Conservation (phyloP, 352 stramenopile genomes). For the Phytophthora fragariaefolia region DNA sequence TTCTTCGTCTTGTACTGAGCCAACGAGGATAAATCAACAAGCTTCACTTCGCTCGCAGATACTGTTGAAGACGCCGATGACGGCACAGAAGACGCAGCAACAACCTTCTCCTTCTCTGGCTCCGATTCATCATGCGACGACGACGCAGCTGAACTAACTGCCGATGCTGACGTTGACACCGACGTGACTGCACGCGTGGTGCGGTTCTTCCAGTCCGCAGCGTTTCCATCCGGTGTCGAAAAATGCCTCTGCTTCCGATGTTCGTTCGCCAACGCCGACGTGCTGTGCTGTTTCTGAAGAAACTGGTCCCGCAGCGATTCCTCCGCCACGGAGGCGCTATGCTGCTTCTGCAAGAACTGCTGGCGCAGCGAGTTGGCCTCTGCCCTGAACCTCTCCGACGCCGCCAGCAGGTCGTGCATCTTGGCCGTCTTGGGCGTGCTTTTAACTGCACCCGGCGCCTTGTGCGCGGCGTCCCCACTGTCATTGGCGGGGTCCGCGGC, state of each 20-base stretch:
- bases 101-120: slow-evolving; percentile 34
- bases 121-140: slow-evolving; percentile 30
- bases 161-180: background rate
- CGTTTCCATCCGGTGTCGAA: slow-evolving; percentile 26
- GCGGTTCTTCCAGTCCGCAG: slow-evolving; percentile 16
- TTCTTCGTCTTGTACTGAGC: slow-evolving; percentile 33
- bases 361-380: slow-evolving; percentile 35
- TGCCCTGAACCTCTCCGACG: slow-evolving; percentile 21
- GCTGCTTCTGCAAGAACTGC: slow-evolving; percentile 33
- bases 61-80: slow-evolving; percentile 27
- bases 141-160: slow-evolving; percentile 11
- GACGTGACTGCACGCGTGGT: slow-evolving; percentile 27
- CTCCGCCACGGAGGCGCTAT: slow-evolving; percentile 7
- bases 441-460: background rate
- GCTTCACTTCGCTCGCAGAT: slow-evolving; percentile 31
- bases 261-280: slow-evolving; percentile 8
- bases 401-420: slow-evolving; percentile 32
- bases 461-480: background rate
- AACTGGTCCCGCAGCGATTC: slow-evolving; percentile 35
- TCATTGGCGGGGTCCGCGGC: slow-evolving; percentile 10
- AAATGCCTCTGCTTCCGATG: slow-evolving; percentile 27
- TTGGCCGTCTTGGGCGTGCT: slow-evolving; percentile 35
- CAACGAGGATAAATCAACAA: slow-evolving; percentile 37
- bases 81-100: slow-evolving; percentile 25
- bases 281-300: slow-evolving; percentile 32